Evolutionary conservation across 2,329 filamentous ascomycete species (phyloP).

Genomic region (Trichoderma simmonsii): DNA sequence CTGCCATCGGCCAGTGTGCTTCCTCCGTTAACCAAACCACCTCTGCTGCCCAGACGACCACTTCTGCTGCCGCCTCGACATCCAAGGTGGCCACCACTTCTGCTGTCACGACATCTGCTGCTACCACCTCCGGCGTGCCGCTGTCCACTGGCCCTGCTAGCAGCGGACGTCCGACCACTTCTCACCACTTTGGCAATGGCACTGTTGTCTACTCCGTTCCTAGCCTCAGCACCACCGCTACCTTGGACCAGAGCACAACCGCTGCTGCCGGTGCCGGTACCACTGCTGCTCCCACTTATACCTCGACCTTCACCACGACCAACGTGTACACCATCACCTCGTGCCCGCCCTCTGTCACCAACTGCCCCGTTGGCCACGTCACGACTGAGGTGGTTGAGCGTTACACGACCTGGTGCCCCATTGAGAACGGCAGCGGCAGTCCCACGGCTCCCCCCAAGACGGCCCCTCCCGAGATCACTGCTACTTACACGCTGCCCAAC

Average conservation of each 20-base stretch:
- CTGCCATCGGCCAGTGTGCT: slow-evolving; percentile 30
- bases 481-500: slow-evolving; percentile 30
- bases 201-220: not conserved
- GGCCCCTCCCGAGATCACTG: slow-evolving; percentile 27
- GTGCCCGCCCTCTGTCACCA: slow-evolving; percentile 32
- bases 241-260: not conserved
- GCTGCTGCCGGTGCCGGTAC: slow-evolving; percentile 21
- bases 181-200: slow-evolving; percentile 3
- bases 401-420: slow-evolving; percentile 23
- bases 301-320: slow-evolving; percentile 30
- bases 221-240: not conserved
- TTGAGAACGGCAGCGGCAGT: not conserved
- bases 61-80: slow-evolving; percentile 21
- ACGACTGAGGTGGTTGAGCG: slow-evolving; percentile 27
- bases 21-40: slow-evolving; percentile 20
- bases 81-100: slow-evolving; percentile 19
- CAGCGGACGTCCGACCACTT: not conserved
- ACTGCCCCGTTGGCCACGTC: slow-evolving; percentile 22
- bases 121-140: not conserved
- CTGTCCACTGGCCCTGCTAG: not conserved
- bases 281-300: slow-evolving; percentile 20
- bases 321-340: slow-evolving; percentile 33
- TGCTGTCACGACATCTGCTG: not conserved
- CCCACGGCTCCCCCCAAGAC: not conserved
- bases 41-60: slow-evolving; percentile 16